Percentiles rank a stretch among this genome's conserved stretches.
Conservation (phyloP, 208 protist species). For the Lotmaria passim region DNA sequence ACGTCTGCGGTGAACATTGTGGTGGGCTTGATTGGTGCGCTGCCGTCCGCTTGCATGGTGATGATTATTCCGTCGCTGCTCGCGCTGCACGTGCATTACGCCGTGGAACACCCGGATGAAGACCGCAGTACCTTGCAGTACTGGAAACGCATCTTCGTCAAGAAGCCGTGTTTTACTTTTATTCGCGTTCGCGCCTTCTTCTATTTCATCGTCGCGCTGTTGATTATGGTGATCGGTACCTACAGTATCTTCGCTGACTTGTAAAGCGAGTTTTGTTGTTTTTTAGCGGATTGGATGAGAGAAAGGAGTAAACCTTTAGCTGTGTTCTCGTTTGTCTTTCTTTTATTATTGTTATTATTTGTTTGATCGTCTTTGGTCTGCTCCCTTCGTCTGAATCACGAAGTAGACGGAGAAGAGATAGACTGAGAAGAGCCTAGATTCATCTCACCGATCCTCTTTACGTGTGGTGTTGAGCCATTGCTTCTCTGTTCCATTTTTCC, state of each 20-base stretch:
- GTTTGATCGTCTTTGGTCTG: background rate
- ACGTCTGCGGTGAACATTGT: slow-evolving; percentile 68
- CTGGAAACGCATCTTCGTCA: slow-evolving; percentile 52
- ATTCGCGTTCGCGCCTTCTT: slow-evolving; percentile 44
- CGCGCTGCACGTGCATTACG: slow-evolving; percentile 53
- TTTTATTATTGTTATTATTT: background rate
- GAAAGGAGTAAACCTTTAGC: too few species aligned
- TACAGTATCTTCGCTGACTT: slow-evolving; percentile 43
- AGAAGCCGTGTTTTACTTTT: slow-evolving; percentile 41
- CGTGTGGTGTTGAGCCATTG: background rate
- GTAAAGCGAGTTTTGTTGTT: too few species aligned
- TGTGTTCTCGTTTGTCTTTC: background rate
- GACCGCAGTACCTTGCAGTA: slow-evolving; percentile 48
- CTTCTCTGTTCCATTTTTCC: background rate
- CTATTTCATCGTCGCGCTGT: slow-evolving; percentile 59
- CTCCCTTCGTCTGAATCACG: background rate
- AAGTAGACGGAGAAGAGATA: too few species aligned
- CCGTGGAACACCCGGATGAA: slow-evolving; percentile 58
- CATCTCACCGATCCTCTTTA: background rate
- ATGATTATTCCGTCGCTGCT: slow-evolving; percentile 72
- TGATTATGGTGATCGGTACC: slow-evolving; percentile 82
- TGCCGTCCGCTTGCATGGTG: slow-evolving; percentile 75
- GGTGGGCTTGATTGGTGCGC: slow-evolving; percentile 72
- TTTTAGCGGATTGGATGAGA: too few species aligned
- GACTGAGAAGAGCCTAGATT: slow-evolving; percentile 11